Evolutionary conservation across 768 basidiomycete species (phyloP), one percentile per base, ranked within the genome.

Genomic region (Kondoa subrosea): DNA sequence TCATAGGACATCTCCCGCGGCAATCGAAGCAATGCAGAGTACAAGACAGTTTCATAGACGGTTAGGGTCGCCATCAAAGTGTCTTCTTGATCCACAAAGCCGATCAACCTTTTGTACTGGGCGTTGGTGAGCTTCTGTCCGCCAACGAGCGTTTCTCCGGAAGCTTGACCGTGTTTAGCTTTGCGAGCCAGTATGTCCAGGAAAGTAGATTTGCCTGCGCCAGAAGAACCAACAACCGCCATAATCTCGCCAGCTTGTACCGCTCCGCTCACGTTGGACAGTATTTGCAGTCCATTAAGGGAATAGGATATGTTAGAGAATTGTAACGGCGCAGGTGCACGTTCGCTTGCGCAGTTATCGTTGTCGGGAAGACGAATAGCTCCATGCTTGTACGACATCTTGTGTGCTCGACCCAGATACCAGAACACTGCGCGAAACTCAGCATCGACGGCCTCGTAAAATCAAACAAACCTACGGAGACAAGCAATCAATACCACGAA

Each of bases 31-130:
- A 97, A 76, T 15, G 95, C 95, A 64, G 89, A 91, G 75, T 95
- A 95, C 65, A 97, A 77, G 21, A 99, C 87, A 0, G 92, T 96
- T 81, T 99, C 95, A 77, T 96, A 97, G 26, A 97, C 95, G 1
- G 93, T 99, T 78, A 97, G 79, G 4, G 93, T 97, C 74, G 87
- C 84, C 88, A 99, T 93, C 71, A 99, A 78, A 12, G 91, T 95
- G 76, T 99, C 95, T 77, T 97, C 95, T 77, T 99, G 95, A 75
- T 99, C 93, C 57, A 99, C 95, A 72, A 88, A 99, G 32, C 95
- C 95, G 71, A 87, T 85, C 3, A 96, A 87, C 34, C 85, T 83
- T 76, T 85, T 86, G 80, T 89, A 95, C 75, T 87, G 83, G 29
- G 80, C 78, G 76, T 89, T 81, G 57, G 80, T 79, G 29, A 93